Percentiles rank a stretch among this genome's conserved stretches.
phyloP scores from a whole-genome alignment of 768 basidiomycete genomes.

The Austroboletus eburneus region DNA sequence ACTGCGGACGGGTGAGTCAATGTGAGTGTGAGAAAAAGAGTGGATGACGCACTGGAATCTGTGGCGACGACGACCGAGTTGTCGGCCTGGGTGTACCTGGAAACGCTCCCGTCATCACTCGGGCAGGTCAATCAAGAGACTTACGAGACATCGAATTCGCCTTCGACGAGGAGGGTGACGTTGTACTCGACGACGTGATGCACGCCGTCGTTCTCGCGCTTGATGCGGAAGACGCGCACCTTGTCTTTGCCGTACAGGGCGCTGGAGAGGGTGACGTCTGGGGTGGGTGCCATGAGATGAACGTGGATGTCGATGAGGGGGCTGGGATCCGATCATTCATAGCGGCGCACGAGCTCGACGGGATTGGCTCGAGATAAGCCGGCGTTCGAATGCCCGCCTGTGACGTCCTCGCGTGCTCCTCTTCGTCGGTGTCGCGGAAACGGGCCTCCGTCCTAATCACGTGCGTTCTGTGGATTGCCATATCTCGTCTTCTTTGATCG shows the following conservation, averaged over 20 bases:
- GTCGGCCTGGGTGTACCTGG: conserved; percentile 82
- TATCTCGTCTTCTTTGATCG: no score
- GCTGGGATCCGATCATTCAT: no score
- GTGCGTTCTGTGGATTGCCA: no score
- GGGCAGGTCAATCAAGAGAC: neutral
- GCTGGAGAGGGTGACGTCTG: conserved; percentile 32
- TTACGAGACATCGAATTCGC: conserved; percentile 73
- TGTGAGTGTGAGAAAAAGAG: neutral
- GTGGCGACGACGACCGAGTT: conserved; percentile 88
- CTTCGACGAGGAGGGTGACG: conserved; percentile 76
- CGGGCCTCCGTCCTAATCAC: no score
- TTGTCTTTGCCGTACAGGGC: conserved; percentile 88
- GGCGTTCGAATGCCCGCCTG: no score
- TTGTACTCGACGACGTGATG: conserved; percentile 84
- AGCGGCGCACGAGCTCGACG: no score
- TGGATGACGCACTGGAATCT: conserved; percentile 66
- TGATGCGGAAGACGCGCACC: conserved; percentile 81
- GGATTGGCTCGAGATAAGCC: no score
- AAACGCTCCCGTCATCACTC: neutral
- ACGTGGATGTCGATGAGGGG: no score
- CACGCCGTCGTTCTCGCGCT: conserved; percentile 54
- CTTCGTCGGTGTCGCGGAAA: no score
- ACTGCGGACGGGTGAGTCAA: conserved; percentile 33
- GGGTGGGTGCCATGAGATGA: neutral
- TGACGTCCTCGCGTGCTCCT: no score